Percentiles rank a stretch among this genome's conserved stretches.
Evolutionary conservation across 306 rosid species (phyloP).

Genomic region (Mimosa bimucronata): DNA sequence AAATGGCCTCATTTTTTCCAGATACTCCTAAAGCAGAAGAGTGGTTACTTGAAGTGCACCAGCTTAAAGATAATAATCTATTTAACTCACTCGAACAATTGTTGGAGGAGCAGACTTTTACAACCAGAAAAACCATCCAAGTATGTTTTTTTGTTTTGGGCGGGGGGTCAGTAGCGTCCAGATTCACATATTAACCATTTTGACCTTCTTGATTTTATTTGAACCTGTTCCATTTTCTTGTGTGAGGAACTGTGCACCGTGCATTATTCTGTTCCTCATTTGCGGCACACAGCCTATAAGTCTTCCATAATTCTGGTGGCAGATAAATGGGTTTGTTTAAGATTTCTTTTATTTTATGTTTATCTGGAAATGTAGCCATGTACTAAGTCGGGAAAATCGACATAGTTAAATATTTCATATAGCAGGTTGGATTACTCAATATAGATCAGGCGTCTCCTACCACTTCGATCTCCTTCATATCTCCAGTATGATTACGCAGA

Average conservation of each 20-base stretch:
- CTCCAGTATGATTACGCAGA: background rate
- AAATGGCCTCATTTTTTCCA: conserved; percentile 72
- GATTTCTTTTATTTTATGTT: too few species aligned
- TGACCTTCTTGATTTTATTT: conserved; percentile 2
- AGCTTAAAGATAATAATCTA: conserved; percentile 70
- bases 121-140: conserved; percentile 48
- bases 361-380: background rate
- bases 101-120: conserved; percentile 57
- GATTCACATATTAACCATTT: conserved; percentile 20
- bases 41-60: conserved; percentile 68
- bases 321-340: background rate
- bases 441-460: background rate
- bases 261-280: conserved; percentile 11
- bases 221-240: background rate
- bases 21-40: conserved; percentile 80
- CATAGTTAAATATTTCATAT: background rate
- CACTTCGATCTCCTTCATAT: background rate
- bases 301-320: background rate
- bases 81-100: conserved; percentile 65
- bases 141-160: conserved; percentile 44
- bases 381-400: background rate
- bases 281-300: background rate
- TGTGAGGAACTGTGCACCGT: background rate
- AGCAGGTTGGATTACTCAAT: background rate
- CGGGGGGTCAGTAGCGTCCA: background rate